phyloP scores from a whole-genome alignment of 2,329 filamentous ascomycete species.

The Dothidotthia symphoricarpi region DNA sequence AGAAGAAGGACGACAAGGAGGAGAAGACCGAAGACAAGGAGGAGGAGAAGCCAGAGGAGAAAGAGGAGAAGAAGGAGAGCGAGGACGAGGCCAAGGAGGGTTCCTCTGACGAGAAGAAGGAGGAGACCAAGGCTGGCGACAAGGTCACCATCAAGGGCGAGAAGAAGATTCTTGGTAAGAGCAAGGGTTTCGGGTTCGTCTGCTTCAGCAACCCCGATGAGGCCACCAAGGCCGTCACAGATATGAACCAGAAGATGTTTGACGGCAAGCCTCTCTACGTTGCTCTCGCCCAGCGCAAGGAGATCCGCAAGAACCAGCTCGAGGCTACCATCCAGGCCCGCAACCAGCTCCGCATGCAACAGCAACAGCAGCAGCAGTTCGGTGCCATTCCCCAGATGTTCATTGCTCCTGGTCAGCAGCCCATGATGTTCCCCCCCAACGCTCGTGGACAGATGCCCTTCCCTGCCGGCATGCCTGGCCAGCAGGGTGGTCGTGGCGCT shows the following conservation, averaged over 20 bases:
- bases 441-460: constrained; percentile 63
- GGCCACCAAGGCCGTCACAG: constrained; percentile 96
- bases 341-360: constrained; percentile 98
- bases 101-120: constrained; percentile 60
- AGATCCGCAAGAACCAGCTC: constrained; percentile 97
- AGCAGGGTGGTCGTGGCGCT: constrained; percentile 77
- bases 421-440: constrained; percentile 56
- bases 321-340: constrained; percentile 99
- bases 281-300: constrained; percentile 97
- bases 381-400: constrained; percentile 69
- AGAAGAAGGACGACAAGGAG: constrained; percentile 46
- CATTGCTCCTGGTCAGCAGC: constrained; percentile 80
- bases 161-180: constrained; percentile 81
- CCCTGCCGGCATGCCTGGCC: constrained; percentile 61
- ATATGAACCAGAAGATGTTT: constrained; percentile 99
- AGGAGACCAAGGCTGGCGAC: constrained; percentile 53
- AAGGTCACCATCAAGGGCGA: constrained; percentile 57
- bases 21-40: constrained; percentile 57
- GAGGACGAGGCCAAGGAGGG: constrained; percentile 58
- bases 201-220: constrained; percentile 99
- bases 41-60: constrained; percentile 55
- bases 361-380: constrained; percentile 70
- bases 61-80: constrained; percentile 55
- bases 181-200: constrained; percentile 99
- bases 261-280: constrained; percentile 96